phyloP scores from a whole-genome alignment of 1,284 basidiomycete species.

The Apiotrichum montevideense region DNA sequence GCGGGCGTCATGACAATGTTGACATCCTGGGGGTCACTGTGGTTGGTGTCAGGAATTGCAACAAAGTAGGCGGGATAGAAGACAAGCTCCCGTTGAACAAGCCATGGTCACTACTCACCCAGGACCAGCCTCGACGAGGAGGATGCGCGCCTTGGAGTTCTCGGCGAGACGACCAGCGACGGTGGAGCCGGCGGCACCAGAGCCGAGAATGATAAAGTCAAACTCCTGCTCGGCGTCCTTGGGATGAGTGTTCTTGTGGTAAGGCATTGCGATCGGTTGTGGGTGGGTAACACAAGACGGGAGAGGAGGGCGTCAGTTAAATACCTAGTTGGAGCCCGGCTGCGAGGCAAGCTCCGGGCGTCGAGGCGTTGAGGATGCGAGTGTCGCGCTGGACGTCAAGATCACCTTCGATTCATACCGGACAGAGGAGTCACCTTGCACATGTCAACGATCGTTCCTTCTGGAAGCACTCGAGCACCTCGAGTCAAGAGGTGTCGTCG shows the following conservation, averaged over 20 bases:
- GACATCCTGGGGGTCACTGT: slow-evolving; percentile 49
- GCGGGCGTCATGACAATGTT: slow-evolving; percentile 54
- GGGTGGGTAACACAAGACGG: neutral
- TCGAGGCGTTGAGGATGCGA: no score
- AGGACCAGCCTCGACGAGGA: slow-evolving; percentile 57
- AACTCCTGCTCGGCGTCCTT: slow-evolving; percentile 6
- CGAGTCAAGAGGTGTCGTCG: no score
- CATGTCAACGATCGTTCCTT: no score
- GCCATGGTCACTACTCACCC: neutral
- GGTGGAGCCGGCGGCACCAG: slow-evolving; percentile 55
- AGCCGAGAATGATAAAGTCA: slow-evolving; percentile 59
- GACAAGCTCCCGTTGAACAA: neutral
- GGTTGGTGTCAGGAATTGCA: slow-evolving; percentile 41
- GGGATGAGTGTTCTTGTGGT: slow-evolving; percentile 5
- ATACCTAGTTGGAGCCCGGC: no score
- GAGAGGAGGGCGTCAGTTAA: no score
- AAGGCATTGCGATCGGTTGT: neutral
- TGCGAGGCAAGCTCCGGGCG: no score
- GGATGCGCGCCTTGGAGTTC: slow-evolving; percentile 49
- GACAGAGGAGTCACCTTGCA: no score
- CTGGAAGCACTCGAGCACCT: no score
- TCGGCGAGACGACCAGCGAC: slow-evolving; percentile 57
- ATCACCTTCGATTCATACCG: no score
- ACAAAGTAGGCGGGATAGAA: neutral
- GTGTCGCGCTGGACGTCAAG: no score